Percentiles rank a stretch among this genome's conserved stretches.
Evolutionary conservation across 2,329 filamentous ascomycete genomes (phyloP).

Genomic region (Fusarium domesticum): DNA sequence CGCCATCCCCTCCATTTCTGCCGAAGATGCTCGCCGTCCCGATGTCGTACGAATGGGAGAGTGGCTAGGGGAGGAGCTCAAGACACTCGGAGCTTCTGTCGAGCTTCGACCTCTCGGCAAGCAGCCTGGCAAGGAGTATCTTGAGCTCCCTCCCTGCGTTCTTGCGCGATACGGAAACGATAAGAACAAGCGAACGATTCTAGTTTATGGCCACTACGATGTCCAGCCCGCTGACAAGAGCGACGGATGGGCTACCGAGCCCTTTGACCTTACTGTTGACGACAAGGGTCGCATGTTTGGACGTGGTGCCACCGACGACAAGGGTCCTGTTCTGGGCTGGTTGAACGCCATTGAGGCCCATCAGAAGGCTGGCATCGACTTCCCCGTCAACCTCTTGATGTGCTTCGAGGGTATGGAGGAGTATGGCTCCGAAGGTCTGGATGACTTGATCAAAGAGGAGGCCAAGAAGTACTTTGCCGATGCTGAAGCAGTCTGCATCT

Average conservation of each 20-base stretch:
- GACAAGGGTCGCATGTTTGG: slow-evolving; percentile 95
- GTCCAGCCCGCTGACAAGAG: slow-evolving; percentile 92
- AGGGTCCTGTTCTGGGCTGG: slow-evolving; percentile 96
- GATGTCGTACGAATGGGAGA: slow-evolving; percentile 97
- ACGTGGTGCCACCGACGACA: slow-evolving; percentile 93
- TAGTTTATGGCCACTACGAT: slow-evolving; percentile 98
- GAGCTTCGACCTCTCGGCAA: slow-evolving; percentile 84
- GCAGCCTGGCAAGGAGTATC: slow-evolving; percentile 85
- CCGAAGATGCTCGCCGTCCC: slow-evolving; percentile 80
- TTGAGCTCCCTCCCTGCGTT: slow-evolving; percentile 89
- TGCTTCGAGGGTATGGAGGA: slow-evolving; percentile 99
- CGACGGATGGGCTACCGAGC: slow-evolving; percentile 94
- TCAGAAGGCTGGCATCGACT: slow-evolving; percentile 88
- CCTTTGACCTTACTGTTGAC: slow-evolving; percentile 83
- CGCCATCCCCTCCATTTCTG: slow-evolving; percentile 92
- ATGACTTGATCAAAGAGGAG: slow-evolving; percentile 89
- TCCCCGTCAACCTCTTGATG: slow-evolving; percentile 97
- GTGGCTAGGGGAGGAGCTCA: slow-evolving; percentile 81
- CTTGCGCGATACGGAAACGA: slow-evolving; percentile 91
- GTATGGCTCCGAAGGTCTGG: slow-evolving; percentile 92
- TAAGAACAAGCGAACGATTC: slow-evolving; percentile 86
- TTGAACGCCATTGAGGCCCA: slow-evolving; percentile 97
- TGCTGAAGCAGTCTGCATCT: slow-evolving; percentile 94
- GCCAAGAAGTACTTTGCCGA: slow-evolving; percentile 94
- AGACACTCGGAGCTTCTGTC: slow-evolving; percentile 78